These are phyloP conservation scores for Neurospora sp. DNA, from an alignment of 495 filamentous ascomycete genomes.

Conservation along the genomic window DNA sequence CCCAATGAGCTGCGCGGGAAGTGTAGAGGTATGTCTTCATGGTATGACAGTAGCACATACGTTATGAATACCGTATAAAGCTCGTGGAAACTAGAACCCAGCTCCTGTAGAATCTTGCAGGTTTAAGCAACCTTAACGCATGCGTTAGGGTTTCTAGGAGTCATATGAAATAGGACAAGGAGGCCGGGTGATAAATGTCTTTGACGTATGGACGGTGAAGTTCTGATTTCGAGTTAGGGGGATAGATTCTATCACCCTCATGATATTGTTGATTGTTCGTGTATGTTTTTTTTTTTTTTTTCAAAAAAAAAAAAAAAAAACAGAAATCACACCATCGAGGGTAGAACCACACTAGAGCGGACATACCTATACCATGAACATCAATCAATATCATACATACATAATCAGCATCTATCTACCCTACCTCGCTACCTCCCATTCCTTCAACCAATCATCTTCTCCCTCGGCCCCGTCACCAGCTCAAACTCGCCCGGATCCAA, in stretches of 20 bases:
- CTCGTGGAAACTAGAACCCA: neutral
- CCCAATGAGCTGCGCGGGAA: neutral
- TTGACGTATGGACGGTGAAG: neutral
- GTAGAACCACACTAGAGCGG: neutral
- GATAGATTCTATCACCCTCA: neutral
- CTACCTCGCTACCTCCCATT: neutral
- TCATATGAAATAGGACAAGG: neutral
- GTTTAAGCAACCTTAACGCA: neutral
- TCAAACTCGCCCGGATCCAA: slow-evolving; percentile 91
- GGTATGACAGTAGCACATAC: too few relatives aligned
- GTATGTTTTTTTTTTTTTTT: neutral
- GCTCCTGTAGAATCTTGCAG: neutral
- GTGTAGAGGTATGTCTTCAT: too few relatives aligned
- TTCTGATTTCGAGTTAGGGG: neutral
- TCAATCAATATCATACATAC: neutral
- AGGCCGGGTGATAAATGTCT: neutral
- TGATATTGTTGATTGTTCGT: neutral
- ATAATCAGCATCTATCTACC: neutral
- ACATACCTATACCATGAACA: neutral
- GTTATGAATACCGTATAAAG: neutral
- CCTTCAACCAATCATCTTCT: slow-evolving; percentile 22
- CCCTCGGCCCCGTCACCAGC: slow-evolving; percentile 54
- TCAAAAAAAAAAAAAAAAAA: neutral
- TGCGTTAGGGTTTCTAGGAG: neutral
- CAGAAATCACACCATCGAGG: neutral